Evolutionary conservation across 257 asterid genomes (phyloP), one percentile per base, ranked within the genome.

Genomic region (Rhazya stricta): DNA sequence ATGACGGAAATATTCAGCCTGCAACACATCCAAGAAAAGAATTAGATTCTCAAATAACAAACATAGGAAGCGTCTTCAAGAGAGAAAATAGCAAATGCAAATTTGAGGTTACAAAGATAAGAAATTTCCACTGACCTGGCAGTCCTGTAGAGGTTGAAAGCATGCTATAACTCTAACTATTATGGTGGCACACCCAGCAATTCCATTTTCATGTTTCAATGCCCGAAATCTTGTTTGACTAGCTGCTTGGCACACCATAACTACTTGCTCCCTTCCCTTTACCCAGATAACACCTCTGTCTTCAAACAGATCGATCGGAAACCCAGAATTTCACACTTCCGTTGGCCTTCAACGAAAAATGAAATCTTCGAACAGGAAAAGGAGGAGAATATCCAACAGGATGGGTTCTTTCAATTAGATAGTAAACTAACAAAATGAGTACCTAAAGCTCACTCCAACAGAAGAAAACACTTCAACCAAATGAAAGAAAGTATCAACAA

Each of bases 211-310:
- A 67, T 92, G 97, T 88, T 92, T 94, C 91, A 87, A 85, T 81
- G 90, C 93, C 79, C 99, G 94, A 88, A 94, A 94, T 94, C 86
- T 89, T 87, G 98, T 94, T 85, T 94, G 93, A 73, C 96, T 80
- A 65, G 98, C 98, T 86, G 97, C 96, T 90, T 94, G 98, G 91
- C 97, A 71, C 79, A 94, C 98, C 98, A 94, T 94, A 90, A 93
- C 98, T 93, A 90, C 97, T 85, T 72, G 39, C 73, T 78, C 90
- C 94, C 86, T 80, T 83, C 86, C 71, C 74, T 79, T 84, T 29
- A 79, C 88, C 79, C 86, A 76, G 87, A 74, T 74, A 50, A 69
- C 76, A 67, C 82, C 72, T 66, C 50, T 74, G 70, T 73, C 76
- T 37, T 77, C 77, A 77, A 53, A 58, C 61, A 75, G 56, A 75